Base-by-base conservation (phyloP, 192 early-diverging fungal genomes). In the Kappamyces sp. region DNA sequence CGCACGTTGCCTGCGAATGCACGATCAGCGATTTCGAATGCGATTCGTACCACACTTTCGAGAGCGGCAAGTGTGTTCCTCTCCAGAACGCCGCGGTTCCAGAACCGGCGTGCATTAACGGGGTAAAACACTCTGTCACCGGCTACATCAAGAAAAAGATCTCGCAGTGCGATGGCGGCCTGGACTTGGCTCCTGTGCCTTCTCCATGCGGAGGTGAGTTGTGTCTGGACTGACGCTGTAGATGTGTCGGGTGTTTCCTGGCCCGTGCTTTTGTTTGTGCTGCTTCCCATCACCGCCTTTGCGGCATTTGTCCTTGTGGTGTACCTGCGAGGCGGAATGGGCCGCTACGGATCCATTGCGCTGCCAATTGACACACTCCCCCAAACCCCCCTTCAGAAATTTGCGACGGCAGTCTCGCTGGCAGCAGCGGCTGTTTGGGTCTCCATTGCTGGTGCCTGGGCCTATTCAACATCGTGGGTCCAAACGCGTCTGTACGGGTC, bases 101-200 rank as follows among this genome's bases (percentile, higher is more conserved):
- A 55, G 0, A 72, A 68, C 48, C 87, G 89, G 63, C 68, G 65
- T n/a, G 83, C 70, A 0, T 83, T 74, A 39, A 66, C 63, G 14
- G 73, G 61, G 4, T 90, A 83, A 57, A 65, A 5, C 35, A 38
- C 41, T 51, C 80, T 76, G 29, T 68, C 72, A 31, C 82, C 37
- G 88, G 89, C n/a, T 91, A 90, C 61, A 65, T 68, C 29, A 87
- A 84, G 45, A 80, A 81, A n/a, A 59, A 73, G 9, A 70, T 72
- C 45, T 81, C 83, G 41, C 61, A 66, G 40, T 93, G 91, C 63
- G 59, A 67, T 15, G 85, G 78, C 48, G 89, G 87, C 4, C 41
- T 76, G 2, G 75, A 88, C 35, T 57, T 88, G 47, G 35, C 30
- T 38, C 55, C 36, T 12, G 9, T n/a, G n/a, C n/a, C n/a, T n/a